Conservation (phyloP, 2,329 filamentous ascomycete species). For the Claviceps purpurea region DNA sequence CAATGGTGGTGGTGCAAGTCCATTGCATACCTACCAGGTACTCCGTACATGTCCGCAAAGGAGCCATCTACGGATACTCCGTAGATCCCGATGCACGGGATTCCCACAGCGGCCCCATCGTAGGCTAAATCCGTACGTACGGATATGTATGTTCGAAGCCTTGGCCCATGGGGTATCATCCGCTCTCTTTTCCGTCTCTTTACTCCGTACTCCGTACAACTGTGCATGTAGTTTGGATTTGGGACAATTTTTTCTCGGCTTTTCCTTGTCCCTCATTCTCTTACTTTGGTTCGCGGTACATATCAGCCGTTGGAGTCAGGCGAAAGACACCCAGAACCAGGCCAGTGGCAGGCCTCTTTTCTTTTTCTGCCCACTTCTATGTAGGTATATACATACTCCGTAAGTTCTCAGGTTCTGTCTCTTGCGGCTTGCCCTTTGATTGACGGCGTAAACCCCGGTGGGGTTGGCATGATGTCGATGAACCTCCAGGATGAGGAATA, state of each 20-base stretch:
- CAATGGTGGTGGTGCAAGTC: no score
- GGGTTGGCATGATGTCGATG: neutral
- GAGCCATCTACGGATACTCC: no score
- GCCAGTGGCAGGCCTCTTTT: no score
- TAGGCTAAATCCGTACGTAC: neutral
- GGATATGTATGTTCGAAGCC: no score
- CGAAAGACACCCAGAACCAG: neutral
- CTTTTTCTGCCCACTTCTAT: neutral
- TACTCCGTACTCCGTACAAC: no score
- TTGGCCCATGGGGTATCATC: neutral
- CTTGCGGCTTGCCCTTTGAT: neutral
- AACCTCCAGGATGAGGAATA: neutral
- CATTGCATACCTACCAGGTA: no score
- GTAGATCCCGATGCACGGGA: no score
- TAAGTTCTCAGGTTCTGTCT: neutral
- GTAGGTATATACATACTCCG: neutral
- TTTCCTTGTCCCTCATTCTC: neutral
- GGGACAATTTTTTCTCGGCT: no score
- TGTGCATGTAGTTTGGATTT: no score
- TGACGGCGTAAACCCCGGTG: no score
- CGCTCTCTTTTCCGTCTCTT: neutral
- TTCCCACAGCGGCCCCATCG: neutral
- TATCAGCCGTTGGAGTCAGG: no score
- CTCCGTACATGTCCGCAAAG: no score
- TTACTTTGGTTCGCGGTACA: neutral